Evolutionary conservation across 768 basidiomycete species (phyloP).

Genomic region (Panaeolus papilionaceus): DNA sequence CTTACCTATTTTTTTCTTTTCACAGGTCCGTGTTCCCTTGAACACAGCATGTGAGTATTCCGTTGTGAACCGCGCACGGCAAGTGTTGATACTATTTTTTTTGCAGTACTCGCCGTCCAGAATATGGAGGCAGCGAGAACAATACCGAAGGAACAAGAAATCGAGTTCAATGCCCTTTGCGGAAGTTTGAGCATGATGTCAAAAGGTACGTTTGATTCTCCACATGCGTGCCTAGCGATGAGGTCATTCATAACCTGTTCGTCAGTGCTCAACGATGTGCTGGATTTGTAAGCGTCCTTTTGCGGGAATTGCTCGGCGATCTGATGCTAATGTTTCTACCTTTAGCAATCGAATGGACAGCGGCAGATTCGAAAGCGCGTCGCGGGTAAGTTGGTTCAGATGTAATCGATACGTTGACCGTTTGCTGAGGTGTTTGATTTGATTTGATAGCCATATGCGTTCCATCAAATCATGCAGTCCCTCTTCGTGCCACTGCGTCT

Average conservation of each 20-base stretch:
- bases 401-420: neutral
- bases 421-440: slow-evolving; percentile 18
- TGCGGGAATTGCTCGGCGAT: slow-evolving; percentile 7
- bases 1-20: slow-evolving; percentile 27
- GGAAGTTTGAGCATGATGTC: slow-evolving; percentile 90
- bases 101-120: slow-evolving; percentile 80
- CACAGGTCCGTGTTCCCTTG: slow-evolving; percentile 81
- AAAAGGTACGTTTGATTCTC: slow-evolving; percentile 55
- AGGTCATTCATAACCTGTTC: slow-evolving; percentile 17
- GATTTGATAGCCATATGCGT: slow-evolving; percentile 63
- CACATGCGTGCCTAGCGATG: neutral
- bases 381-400: slow-evolving; percentile 43
- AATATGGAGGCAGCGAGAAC: slow-evolving; percentile 86
- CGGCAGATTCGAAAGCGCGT: slow-evolving; percentile 78
- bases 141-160: slow-evolving; percentile 76
- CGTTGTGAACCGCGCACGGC: neutral
- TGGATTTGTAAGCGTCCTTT: slow-evolving; percentile 67
- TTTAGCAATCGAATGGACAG: slow-evolving; percentile 85
- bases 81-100: neutral
- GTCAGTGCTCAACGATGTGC: slow-evolving; percentile 76
- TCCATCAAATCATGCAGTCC: slow-evolving; percentile 80
- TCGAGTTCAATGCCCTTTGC: slow-evolving; percentile 87
- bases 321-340: slow-evolving; percentile 6
- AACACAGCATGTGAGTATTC: slow-evolving; percentile 70
- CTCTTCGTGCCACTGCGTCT: slow-evolving; percentile 73